Evolutionary conservation across 208 protist genomes (phyloP), one percentile per base, ranked within the genome.

Genomic region (Wallacemonas collosoma): DNA sequence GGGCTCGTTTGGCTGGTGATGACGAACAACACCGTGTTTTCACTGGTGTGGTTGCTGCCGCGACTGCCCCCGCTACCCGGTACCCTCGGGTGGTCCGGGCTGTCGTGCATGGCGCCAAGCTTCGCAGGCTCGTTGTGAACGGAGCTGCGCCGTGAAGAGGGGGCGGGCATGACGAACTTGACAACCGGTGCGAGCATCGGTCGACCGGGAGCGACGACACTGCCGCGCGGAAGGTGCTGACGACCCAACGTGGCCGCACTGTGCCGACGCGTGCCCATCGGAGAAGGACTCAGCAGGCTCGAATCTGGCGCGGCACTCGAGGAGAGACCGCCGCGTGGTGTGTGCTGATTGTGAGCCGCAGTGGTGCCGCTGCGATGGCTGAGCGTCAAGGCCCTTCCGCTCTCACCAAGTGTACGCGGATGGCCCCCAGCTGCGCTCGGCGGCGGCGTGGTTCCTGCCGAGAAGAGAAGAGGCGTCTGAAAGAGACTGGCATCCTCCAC

Each of bases 71-170:
- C 53, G 53, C 9, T n/a, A n/a, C 53, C 53, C 14, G 26, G 53
- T n/a, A 7, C 0, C 9, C 14, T 7, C n/a, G 53, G 11, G 53
- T n/a, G 26, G 14, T 58, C 53, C 53, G n/a, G 53, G 14, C 53
- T 58, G 53, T 58, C 26, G 11, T 15, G 53, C 26, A n/a, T 6
- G 6, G 53, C 53, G 14, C 53, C 53, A n/a, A n/a, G 6, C n/a
- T 36, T 15, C 14, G 5, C 62, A 3, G 51, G 48, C 26, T 69
- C 50, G 15, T 38, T 55, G 50, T 69, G 64, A 3, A 47, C 40
- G 56, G 68, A 73, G 56, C 66, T 80, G 69, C 72, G 81, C 69
- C 53, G 72, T 45, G 38, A 66, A 47, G 50, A 81, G 36, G 44
- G 43, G 4, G 70, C 15, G 8, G 75, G 66, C 35, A 44, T 64